Conservation (phyloP, 2,329 filamentous ascomycete genomes). For the Penicillium decumbens region DNA sequence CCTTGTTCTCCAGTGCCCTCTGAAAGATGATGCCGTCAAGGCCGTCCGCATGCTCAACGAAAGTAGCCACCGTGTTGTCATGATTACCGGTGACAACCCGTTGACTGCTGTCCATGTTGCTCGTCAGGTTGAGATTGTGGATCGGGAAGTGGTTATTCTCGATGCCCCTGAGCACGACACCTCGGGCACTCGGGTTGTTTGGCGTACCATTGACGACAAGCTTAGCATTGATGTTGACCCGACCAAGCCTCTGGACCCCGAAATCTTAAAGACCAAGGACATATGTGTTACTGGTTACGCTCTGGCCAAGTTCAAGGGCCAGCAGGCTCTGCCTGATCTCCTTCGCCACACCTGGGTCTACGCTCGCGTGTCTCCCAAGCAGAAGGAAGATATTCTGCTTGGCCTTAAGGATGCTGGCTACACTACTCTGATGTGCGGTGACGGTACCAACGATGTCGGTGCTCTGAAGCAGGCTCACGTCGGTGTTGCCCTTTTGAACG, state of each 20-base stretch:
- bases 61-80: conserved; percentile 95
- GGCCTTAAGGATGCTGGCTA: conserved; percentile 95
- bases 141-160: conserved; percentile 88
- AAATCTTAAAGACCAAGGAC: conserved; percentile 80
- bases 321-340: conserved; percentile 69
- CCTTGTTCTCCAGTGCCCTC: conserved; percentile 86
- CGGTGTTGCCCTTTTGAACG: conserved; percentile 91
- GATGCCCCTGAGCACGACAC: conserved; percentile 89
- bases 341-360: conserved; percentile 95
- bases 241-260: conserved; percentile 69
- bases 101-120: conserved; percentile 95
- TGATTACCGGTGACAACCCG: conserved; percentile 99
- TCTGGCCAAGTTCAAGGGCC: conserved; percentile 78
- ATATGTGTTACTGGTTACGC: conserved; percentile 95
- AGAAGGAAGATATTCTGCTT: conserved; percentile 97
- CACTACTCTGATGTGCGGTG: conserved; percentile 97
- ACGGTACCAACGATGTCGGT: conserved; percentile 96
- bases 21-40: conserved; percentile 94
- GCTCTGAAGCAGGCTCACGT: conserved; percentile 97
- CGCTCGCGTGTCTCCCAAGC: conserved; percentile 94
- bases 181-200: conserved; percentile 75
- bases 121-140: conserved; percentile 92
- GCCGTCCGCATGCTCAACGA: conserved; percentile 96
- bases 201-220: conserved; percentile 92
- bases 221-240: conserved; percentile 80